phyloP scores from a whole-genome alignment of 1,284 basidiomycete species.

The Ganoderma sinense region DNA sequence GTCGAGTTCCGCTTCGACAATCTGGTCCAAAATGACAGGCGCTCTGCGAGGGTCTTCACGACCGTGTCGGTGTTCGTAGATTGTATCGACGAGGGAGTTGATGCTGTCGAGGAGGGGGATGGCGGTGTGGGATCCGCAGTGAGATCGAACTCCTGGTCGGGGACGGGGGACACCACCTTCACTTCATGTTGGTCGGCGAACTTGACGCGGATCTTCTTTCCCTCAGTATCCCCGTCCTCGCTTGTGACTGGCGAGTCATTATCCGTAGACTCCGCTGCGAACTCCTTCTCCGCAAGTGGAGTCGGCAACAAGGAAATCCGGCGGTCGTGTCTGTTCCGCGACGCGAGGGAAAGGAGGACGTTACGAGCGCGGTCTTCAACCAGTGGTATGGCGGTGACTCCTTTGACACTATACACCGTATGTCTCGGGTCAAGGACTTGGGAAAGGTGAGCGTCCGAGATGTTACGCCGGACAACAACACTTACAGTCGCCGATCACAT shows the following conservation, averaged over 20 bases:
- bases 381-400: conserved; percentile 72
- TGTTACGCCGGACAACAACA: conserved; percentile 23
- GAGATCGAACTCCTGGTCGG: conserved; percentile 33
- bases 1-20: conserved; percentile 50
- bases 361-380: conserved; percentile 63
- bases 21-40: conserved; percentile 77
- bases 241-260: conserved; percentile 24
- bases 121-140: conserved; percentile 34
- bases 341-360: conserved; percentile 56
- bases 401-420: conserved; percentile 69
- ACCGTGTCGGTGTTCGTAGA: conserved; percentile 55
- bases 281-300: conserved; percentile 14
- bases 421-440: conserved; percentile 69
- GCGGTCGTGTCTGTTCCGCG: conserved; percentile 52
- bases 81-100: conserved; percentile 58
- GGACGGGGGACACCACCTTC: conserved; percentile 48
- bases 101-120: conserved; percentile 50
- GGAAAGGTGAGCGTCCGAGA: not conserved
- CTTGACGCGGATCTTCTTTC: conserved; percentile 48
- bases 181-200: conserved; percentile 54
- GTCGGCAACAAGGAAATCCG: conserved; percentile 53
- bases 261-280: conserved; percentile 13
- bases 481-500: conserved; percentile 69
- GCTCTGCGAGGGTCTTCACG: conserved; percentile 65
- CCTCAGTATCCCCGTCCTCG: conserved; percentile 14